Evolutionary conservation across 2,329 filamentous ascomycete species (phyloP).

Genomic region (Mollisiaceae sp.): DNA sequence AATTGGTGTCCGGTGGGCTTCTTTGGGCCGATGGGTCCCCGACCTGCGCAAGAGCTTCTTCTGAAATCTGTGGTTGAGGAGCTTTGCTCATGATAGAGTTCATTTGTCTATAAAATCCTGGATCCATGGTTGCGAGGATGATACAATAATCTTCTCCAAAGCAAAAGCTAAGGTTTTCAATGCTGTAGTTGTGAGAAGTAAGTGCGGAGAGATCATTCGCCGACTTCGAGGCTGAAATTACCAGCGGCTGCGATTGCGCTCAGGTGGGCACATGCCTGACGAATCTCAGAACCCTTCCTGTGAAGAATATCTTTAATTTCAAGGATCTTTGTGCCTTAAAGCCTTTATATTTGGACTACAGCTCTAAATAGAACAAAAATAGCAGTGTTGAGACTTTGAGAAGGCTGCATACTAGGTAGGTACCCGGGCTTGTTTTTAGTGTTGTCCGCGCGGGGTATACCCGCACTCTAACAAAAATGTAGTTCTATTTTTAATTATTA

Average conservation of each 20-base stretch:
- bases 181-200: background rate
- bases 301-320: no score
- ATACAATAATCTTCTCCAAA: background rate
- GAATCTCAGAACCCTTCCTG: background rate
- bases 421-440: no score
- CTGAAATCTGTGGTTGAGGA: conserved; percentile 9
- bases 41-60: conserved; percentile 3
- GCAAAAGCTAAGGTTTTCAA: background rate
- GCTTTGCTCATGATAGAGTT: background rate
- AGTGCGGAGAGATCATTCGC: conserved; percentile 3
- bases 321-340: no score
- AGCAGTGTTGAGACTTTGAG: no score
- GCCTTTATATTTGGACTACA: no score
- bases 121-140: conserved; percentile 13
- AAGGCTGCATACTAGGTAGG: no score
- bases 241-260: background rate
- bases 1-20: conserved; percentile 19
- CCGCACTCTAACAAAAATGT: no score
- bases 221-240: conserved; percentile 7
- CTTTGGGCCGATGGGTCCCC: conserved; percentile 2
- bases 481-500: no score
- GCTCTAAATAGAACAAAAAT: no score
- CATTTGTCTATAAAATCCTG: conserved; percentile 14
- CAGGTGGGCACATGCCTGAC: background rate
- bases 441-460: no score